These are phyloP conservation scores for Porphyrellus cyaneotinctus DNA, from an alignment of 768 basidiomycete genomes.

Conservation along the genomic window DNA sequence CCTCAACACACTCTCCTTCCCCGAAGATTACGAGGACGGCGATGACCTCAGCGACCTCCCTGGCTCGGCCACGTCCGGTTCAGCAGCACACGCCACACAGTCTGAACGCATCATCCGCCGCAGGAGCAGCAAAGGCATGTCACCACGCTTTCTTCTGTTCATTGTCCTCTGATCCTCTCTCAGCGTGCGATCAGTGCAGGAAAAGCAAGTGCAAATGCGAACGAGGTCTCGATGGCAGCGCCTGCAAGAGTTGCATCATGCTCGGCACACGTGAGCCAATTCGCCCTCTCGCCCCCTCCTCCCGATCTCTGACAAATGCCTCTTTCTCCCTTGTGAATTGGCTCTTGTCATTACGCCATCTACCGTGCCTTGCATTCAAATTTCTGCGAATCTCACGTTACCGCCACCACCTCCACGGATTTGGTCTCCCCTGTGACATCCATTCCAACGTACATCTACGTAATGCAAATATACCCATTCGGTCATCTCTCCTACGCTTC, in stretches of 20 bases:
- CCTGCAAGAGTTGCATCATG: conserved; percentile 75
- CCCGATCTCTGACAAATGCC: conserved; percentile 10
- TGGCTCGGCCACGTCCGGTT: conserved; percentile 18
- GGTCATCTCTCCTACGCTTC: background rate
- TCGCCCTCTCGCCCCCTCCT: background rate
- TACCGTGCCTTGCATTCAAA: conserved; percentile 2
- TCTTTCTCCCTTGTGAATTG: background rate
- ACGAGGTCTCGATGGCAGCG: conserved; percentile 51
- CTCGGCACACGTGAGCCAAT: conserved; percentile 58
- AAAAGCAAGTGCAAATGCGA: conserved; percentile 92
- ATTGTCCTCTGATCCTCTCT: background rate
- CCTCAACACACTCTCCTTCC: conserved; percentile 40
- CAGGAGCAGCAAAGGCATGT: conserved; percentile 71
- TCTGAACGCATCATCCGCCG: conserved; percentile 57
- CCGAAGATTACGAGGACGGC: conserved; percentile 61
- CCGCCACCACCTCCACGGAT: background rate
- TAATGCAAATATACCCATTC: conserved; percentile 8
- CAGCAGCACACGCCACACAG: conserved; percentile 18
- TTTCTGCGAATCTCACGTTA: background rate
- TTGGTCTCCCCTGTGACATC: conserved; percentile 5
- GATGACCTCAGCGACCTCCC: conserved; percentile 51
- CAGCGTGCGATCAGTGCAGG: conserved; percentile 86
- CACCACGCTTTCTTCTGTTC: background rate
- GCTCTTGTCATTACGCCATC: background rate
- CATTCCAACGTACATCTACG: conserved; percentile 12